Evolutionary conservation across 2,329 filamentous ascomycete genomes (phyloP), one percentile per base, ranked within the genome.

Genomic region (Monilinia aucupariae): DNA sequence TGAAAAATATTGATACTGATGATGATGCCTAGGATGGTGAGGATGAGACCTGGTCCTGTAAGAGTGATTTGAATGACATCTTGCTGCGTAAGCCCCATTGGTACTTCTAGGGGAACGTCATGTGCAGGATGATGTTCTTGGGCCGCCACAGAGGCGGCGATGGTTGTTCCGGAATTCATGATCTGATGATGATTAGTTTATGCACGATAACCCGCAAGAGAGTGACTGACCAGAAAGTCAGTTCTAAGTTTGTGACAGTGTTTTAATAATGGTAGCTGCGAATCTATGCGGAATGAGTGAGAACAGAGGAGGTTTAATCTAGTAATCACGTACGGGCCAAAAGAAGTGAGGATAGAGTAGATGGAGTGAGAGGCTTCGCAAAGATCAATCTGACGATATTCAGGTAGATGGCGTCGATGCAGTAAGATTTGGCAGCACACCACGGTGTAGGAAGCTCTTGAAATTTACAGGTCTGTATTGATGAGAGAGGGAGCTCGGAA

Each of bases 1-100:
- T 80, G 77, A 51, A 83, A 68, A 62, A 81, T 78, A 68, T 84
- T 81, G 69, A 85, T 80, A 67, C 79, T 77, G 41, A 81, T 67
- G 47, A 84, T 78, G 63, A 86, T 76, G 25, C 76, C 67, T 61
- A 82, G 77, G 17, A 86, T 78, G 0, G 82, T 84, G 59, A 85
- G 71, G 48, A 71, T 37, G 3, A 73, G 67, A 22, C 64, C 64
- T 17, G 66, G 68, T n/a, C 72, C 72, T 13, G 62, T 68, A 13
- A 74, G 67, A 22, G 69, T 73, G 32, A 74, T 65, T 48, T 68
- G 66, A 27, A 73, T 62, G 32, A 73, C 61, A 7, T 68, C 61
- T 56, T 72, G 68, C 62, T 72, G 70, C 4, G 66, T 68, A 27
- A 72, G 58, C 37, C 64, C 64, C 34, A 67, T 64, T 25, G 65